Evolutionary conservation across 768 basidiomycete species (phyloP).

Genomic region (Atractiella rhizophila): DNA sequence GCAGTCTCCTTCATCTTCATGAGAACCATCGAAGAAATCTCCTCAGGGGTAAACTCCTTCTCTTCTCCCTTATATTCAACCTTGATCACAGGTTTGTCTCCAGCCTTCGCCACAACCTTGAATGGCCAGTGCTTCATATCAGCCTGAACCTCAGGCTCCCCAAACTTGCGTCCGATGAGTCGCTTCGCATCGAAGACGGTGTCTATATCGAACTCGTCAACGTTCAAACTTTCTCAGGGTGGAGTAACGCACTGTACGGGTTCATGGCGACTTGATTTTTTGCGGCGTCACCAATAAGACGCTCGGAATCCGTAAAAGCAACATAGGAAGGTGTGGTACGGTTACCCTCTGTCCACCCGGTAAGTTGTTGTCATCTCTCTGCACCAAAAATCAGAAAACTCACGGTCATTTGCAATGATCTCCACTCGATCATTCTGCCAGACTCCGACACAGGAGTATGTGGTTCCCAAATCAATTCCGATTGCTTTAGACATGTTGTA

Average conservation of each 20-base stretch:
- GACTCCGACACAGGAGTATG: slow-evolving; percentile 96
- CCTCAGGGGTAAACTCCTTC: slow-evolving; percentile 32
- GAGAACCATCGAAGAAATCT: slow-evolving; percentile 41
- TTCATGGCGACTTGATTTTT: slow-evolving; percentile 99
- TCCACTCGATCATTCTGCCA: slow-evolving; percentile 99
- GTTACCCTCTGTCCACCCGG: too few relatives aligned
- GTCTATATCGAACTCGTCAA: slow-evolving; percentile 18
- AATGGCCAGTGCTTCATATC: slow-evolving; percentile 27
- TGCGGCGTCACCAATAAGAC: slow-evolving; percentile 94
- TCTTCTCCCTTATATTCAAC: slow-evolving; percentile 38
- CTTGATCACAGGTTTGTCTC: slow-evolving; percentile 30
- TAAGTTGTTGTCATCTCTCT: too few relatives aligned
- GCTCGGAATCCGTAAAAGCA: slow-evolving; percentile 37
- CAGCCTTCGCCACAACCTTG: slow-evolving; percentile 23
- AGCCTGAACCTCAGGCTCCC: slow-evolving; percentile 27
- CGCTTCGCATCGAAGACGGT: slow-evolving; percentile 97
- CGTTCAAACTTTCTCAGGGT: neutral
- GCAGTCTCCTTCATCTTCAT: slow-evolving; percentile 47
- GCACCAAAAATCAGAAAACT: too few relatives aligned
- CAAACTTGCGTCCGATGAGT: slow-evolving; percentile 79
- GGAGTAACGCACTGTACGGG: slow-evolving; percentile 40
- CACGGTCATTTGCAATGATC: too few relatives aligned
- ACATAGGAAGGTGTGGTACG: slow-evolving; percentile 29
- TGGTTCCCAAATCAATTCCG: too few relatives aligned
- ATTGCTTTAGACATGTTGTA: too few relatives aligned